These are phyloP conservation scores for Oxytropis ochrocephala DNA, from an alignment of 306 rosid genomes.

Conservation along the genomic window DNA sequence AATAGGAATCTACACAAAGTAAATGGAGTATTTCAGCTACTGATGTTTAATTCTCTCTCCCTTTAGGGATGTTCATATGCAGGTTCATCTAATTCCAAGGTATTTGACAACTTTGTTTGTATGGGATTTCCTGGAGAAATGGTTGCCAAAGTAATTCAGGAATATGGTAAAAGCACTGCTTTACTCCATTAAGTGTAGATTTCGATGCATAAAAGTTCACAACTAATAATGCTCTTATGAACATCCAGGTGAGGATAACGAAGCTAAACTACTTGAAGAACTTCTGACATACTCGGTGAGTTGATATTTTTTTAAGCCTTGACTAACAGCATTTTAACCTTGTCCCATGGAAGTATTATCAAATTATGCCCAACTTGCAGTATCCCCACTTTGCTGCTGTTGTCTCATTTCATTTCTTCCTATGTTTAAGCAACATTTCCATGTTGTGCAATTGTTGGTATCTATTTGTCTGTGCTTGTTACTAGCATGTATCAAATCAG, in stretches of 20 bases:
- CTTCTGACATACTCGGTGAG: constrained; percentile 78
- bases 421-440: background rate
- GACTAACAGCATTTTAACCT: constrained; percentile 6
- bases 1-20: background rate
- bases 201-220: constrained; percentile 3
- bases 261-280: constrained; percentile 58
- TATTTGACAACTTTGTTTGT: constrained; percentile 47
- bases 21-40: constrained; percentile 9
- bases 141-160: constrained; percentile 71
- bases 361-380: background rate
- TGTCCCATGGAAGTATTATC: background rate
- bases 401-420: background rate
- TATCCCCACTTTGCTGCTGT: background rate
- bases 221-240: constrained; percentile 27
- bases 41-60: constrained; percentile 18
- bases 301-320: constrained; percentile 20
- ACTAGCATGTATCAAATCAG: background rate
- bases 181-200: constrained; percentile 4
- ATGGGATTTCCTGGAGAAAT: constrained; percentile 78
- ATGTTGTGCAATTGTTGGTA: background rate
- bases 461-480: background rate
- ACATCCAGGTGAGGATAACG: constrained; percentile 73
- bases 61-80: constrained; percentile 56
- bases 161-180: constrained; percentile 52
- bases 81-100: constrained; percentile 61